Percentiles rank a stretch among this genome's conserved stretches.
Evolutionary conservation across 164 flowering plant genomes (phyloP).

Genomic region (Paratinospora sagittata): DNA sequence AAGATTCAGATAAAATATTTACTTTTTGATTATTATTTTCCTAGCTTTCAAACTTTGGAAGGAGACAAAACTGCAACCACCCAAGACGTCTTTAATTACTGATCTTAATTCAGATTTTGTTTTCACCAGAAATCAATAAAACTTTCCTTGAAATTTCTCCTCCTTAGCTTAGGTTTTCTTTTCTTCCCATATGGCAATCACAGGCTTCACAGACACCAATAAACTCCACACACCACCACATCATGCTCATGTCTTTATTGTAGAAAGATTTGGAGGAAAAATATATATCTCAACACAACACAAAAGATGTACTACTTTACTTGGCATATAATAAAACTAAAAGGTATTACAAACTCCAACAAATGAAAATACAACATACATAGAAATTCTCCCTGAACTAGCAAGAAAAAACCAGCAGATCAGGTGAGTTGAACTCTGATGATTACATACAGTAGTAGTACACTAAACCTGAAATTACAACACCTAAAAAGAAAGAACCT

Average conservation of each 20-base stretch:
- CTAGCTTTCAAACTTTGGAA: no score
- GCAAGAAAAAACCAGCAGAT: constrained; percentile 34
- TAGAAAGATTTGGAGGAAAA: background rate
- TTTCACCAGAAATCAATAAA: no score
- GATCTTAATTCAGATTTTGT: no score
- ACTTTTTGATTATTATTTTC: no score
- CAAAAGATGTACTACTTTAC: background rate
- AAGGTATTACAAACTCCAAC: background rate
- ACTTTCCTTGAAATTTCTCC: background rate
- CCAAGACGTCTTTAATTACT: no score
- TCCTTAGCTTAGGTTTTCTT: background rate
- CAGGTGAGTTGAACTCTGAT: background rate
- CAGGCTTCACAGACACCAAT: background rate
- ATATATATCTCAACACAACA: background rate
- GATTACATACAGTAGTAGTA: background rate
- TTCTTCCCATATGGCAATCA: background rate
- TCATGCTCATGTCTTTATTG: background rate
- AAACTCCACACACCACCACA: background rate
- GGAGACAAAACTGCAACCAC: no score
- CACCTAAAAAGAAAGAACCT: background rate
- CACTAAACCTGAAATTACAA: background rate
- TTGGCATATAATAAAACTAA: background rate
- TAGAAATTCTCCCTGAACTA: constrained; percentile 6
- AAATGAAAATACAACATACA: constrained; percentile 2
- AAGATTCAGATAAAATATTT: no score